phyloP scores from a whole-genome alignment of 2,329 filamentous ascomycete species.

The Claviceps africana region DNA sequence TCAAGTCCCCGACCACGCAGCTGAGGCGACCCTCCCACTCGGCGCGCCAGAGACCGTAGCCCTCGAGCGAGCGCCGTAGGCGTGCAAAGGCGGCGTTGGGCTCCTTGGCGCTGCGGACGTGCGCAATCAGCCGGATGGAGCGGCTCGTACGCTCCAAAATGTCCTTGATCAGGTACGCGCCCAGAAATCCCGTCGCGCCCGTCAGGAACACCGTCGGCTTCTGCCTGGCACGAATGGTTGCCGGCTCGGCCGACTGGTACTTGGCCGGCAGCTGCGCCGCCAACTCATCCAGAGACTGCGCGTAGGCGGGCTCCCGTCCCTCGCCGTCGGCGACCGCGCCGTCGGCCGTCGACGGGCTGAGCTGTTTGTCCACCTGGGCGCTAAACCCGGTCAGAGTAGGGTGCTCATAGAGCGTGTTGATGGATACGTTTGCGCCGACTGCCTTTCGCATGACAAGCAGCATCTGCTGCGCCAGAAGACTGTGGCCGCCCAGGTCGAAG shows the following conservation, averaged over 20 bases:
- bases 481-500: constrained; percentile 26
- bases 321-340: constrained; percentile 18
- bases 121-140: constrained; percentile 43
- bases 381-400: constrained; percentile 17
- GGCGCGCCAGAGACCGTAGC: constrained; percentile 67
- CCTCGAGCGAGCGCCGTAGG: constrained; percentile 52
- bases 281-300: constrained; percentile 38
- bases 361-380: constrained; percentile 14
- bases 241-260: constrained; percentile 23
- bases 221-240: constrained; percentile 14
- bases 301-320: constrained; percentile 34
- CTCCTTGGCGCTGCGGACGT: constrained; percentile 55
- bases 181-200: constrained; percentile 67
- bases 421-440: constrained; percentile 16
- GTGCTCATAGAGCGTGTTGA: constrained; percentile 18
- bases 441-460: constrained; percentile 41
- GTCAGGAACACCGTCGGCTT: constrained; percentile 59
- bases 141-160: constrained; percentile 37
- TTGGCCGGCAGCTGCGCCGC: constrained; percentile 31
- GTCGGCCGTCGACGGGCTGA: constrained; percentile 13
- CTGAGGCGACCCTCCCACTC: constrained; percentile 52
- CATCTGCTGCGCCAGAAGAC: constrained; percentile 54
- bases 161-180: constrained; percentile 65
- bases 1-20: constrained; percentile 59
- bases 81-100: constrained; percentile 46